Evolutionary conservation across 495 filamentous ascomycete genomes (phyloP).

Genomic region (Penicillium pancosmium): DNA sequence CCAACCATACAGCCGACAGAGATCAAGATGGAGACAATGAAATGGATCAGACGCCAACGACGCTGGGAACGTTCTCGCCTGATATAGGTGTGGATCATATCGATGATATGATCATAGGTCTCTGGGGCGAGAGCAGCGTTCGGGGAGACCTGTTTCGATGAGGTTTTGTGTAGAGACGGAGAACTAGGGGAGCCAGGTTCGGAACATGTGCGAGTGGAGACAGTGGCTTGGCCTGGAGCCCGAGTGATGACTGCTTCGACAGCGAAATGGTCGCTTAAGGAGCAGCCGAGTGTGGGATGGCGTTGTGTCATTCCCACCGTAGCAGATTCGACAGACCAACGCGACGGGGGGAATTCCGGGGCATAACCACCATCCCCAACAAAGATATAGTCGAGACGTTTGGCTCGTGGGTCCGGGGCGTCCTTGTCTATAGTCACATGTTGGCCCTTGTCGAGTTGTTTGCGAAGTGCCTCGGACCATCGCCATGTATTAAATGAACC

Average conservation of each 20-base stretch:
- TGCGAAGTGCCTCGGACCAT: constrained; percentile 69
- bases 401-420: constrained; percentile 69
- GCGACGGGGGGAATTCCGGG: constrained; percentile 32
- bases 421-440: constrained; percentile 58
- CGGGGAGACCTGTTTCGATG: constrained; percentile 25
- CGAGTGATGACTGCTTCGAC: constrained; percentile 55
- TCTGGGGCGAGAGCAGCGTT: constrained; percentile 46
- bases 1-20: constrained; percentile 72
- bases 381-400: constrained; percentile 96
- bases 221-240: neutral
- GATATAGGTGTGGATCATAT: constrained; percentile 65
- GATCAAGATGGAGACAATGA: constrained; percentile 63
- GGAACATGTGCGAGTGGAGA: constrained; percentile 1
- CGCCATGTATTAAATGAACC: constrained; percentile 89
- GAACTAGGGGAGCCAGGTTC: constrained; percentile 5
- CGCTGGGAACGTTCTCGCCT: constrained; percentile 70
- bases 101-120: constrained; percentile 74
- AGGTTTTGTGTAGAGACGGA: constrained; percentile 21
- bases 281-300: constrained; percentile 80
- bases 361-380: constrained; percentile 50
- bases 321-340: constrained; percentile 68
- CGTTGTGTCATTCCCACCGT: constrained; percentile 79
- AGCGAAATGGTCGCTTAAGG: constrained; percentile 91
- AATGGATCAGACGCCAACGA: constrained; percentile 70
- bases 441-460: constrained; percentile 60